A percentile compares a stretch with the other conserved stretches of the same genome.
phyloP scores from a whole-genome alignment of 2,329 filamentous ascomycete species.

The Claviceps monticola region DNA sequence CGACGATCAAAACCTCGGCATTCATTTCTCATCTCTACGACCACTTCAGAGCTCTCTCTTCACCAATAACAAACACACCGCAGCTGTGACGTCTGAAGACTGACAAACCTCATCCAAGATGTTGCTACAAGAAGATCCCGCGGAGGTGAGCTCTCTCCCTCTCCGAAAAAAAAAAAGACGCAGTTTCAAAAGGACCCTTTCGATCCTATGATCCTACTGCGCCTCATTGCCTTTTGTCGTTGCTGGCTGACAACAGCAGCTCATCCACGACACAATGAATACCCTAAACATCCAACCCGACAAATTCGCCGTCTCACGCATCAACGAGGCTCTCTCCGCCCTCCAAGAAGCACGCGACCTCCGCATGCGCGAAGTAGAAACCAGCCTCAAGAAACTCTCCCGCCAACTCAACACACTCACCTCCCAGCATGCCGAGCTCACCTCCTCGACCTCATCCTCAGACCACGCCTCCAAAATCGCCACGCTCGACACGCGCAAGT shows the following conservation, averaged over 20 bases:
- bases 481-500: conserved; percentile 82
- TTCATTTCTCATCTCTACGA: too few species aligned
- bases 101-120: conserved; percentile 41
- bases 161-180: not conserved
- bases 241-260: not conserved
- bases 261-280: conserved; percentile 67
- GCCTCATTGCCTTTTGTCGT: not conserved
- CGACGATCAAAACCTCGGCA: too few species aligned
- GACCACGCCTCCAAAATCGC: conserved; percentile 76
- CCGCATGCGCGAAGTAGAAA: conserved; percentile 57
- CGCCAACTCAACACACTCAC: conserved; percentile 63
- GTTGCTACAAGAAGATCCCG: conserved; percentile 89
- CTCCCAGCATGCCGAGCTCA: conserved; percentile 63
- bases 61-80: not conserved
- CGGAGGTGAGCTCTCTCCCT: conserved; percentile 43
- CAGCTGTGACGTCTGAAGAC: not conserved
- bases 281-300: conserved; percentile 95
- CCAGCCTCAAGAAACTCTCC: conserved; percentile 54
- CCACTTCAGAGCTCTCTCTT: not conserved
- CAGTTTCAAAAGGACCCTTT: not conserved
- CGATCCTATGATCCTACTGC: too few species aligned
- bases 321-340: conserved; percentile 68
- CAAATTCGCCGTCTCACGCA: conserved; percentile 68
- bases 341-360: conserved; percentile 75
- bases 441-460: conserved; percentile 59